Evolutionary conservation across 805 yeast species (phyloP).

Genomic region (Nakazawaea ambrosiae): DNA sequence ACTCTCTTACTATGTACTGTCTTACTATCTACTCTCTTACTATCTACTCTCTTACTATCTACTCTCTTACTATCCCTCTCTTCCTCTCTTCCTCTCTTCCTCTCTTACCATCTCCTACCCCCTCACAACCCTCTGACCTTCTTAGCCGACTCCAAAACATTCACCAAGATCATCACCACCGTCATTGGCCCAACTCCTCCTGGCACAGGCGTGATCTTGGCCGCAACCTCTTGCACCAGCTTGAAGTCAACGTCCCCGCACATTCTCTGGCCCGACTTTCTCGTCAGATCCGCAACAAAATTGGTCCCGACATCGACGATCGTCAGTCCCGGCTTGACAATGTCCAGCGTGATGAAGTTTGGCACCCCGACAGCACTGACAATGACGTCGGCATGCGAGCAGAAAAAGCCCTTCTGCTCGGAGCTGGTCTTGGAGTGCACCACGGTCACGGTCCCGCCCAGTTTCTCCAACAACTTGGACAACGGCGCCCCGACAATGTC

Average conservation of each 20-base stretch:
- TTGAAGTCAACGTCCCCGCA: conserved; percentile 76
- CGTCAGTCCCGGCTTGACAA: conserved; percentile 62
- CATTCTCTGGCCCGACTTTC: conserved; percentile 62
- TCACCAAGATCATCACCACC: conserved; percentile 72
- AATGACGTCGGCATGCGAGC: conserved; percentile 65
- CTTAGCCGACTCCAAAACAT: conserved; percentile 65
- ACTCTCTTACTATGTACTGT: no score
- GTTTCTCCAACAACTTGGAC: conserved; percentile 60
- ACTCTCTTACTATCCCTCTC: no score
- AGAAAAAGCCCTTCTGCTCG: conserved; percentile 36
- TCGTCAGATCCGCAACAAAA: conserved; percentile 57
- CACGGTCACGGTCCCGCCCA: conserved; percentile 69
- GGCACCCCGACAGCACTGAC: conserved; percentile 74
- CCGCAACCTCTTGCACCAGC: conserved; percentile 45
- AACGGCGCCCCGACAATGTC: conserved; percentile 84
- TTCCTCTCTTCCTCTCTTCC: no score
- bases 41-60: no score
- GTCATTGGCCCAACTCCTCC: conserved; percentile 95
- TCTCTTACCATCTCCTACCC: no score
- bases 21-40: no score
- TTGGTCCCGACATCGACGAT: conserved; percentile 84
- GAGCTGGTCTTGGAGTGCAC: conserved; percentile 63
- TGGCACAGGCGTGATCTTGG: conserved; percentile 78
- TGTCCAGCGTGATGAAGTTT: conserved; percentile 63
- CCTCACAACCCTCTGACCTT: no score